Evolutionary conservation across 306 rosid genomes (phyloP).

Genomic region (Fragaria ananassa): DNA sequence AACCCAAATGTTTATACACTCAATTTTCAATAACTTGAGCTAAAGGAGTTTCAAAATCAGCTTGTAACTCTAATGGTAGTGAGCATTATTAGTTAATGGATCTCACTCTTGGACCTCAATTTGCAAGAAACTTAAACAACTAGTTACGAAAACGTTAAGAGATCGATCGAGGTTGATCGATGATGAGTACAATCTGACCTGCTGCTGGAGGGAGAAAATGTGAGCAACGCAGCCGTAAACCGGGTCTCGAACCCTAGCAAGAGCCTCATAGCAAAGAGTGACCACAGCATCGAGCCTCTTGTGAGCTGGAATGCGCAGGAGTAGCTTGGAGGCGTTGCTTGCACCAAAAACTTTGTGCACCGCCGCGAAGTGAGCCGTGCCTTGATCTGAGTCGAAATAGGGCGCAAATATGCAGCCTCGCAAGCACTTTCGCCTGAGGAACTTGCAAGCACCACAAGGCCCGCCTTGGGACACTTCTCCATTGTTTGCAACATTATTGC

Average conservation of each 20-base stretch:
- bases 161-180: not conserved
- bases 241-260: constrained; percentile 76
- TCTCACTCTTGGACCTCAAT: not conserved
- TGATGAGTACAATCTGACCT: constrained; percentile 40
- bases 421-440: constrained; percentile 72
- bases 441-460: constrained; percentile 98
- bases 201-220: constrained; percentile 83
- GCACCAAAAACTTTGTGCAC: constrained; percentile 97
- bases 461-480: constrained; percentile 32
- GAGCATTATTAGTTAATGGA: not conserved
- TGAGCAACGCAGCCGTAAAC: constrained; percentile 83
- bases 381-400: constrained; percentile 79
- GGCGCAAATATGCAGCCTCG: constrained; percentile 88
- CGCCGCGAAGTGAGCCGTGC: constrained; percentile 83
- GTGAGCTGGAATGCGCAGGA: constrained; percentile 53
- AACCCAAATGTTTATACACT: not conserved
- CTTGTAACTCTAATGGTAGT: not conserved
- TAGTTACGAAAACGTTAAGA: not conserved
- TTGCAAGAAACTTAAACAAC: not conserved
- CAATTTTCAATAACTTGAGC: not conserved
- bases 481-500: not conserved
- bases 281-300: constrained; percentile 72
- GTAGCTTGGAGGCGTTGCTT: constrained; percentile 89
- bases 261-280: constrained; percentile 81
- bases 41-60: not conserved